Percentiles rank a stretch among this genome's conserved stretches.
Conservation (phyloP, 345 rosid genomes). For the Lenwebbia sp. region DNA sequence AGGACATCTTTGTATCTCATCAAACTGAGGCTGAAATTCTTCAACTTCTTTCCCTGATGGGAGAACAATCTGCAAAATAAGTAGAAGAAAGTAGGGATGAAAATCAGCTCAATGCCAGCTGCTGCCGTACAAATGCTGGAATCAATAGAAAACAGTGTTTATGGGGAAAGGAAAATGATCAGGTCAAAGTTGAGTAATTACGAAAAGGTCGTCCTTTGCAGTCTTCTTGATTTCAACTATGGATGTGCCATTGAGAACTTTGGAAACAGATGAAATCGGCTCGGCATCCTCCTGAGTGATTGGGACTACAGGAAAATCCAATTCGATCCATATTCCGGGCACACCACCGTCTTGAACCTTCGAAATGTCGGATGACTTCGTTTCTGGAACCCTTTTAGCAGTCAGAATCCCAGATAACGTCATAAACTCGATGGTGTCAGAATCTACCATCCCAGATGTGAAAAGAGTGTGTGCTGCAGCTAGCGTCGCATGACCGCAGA, state of each 20-base stretch:
- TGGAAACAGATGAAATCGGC: conserved; percentile 21
- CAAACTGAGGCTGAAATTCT: conserved; percentile 39
- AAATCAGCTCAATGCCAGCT: not conserved
- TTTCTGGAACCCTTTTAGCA: conserved; percentile 40
- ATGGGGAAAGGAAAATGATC: not conserved
- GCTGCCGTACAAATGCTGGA: not conserved
- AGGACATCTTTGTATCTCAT: conserved; percentile 38
- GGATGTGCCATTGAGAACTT: conserved; percentile 35
- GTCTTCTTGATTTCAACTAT: conserved; percentile 43
- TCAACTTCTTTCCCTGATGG: conserved; percentile 48
- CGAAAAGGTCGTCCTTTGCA: conserved; percentile 29
- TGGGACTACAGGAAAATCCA: conserved; percentile 42
- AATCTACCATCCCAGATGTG: conserved; percentile 31
- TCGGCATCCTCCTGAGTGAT: too few relatives aligned
- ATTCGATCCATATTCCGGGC: conserved; percentile 26
- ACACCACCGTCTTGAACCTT: conserved; percentile 15
- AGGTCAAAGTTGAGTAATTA: conserved; percentile 9
- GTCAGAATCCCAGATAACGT: conserved; percentile 42
- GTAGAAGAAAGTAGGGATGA: not conserved
- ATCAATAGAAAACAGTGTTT: not conserved
- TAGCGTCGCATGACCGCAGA: conserved; percentile 86
- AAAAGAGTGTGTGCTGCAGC: conserved; percentile 73
- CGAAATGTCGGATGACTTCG: not conserved
- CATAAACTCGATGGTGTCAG: conserved; percentile 29
- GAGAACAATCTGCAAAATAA: conserved; percentile 40